A percentile compares a stretch with the other conserved stretches of the same genome.
These are phyloP conservation scores for Aspergillus wentii DNA, from an alignment of 495 filamentous ascomycete genomes.

Conservation along the genomic window DNA sequence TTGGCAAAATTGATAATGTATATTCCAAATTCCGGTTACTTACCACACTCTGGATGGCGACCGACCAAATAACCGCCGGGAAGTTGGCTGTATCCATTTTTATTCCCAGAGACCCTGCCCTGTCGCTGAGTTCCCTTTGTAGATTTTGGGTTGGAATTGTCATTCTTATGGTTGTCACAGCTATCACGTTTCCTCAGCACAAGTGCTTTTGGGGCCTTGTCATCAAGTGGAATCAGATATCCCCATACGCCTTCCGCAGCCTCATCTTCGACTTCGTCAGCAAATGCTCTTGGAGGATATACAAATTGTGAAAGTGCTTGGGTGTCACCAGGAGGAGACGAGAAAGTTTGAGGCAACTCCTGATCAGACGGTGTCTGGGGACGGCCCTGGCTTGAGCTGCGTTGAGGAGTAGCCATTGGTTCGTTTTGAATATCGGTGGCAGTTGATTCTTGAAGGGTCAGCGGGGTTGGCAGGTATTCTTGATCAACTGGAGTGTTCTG, in stretches of 20 bases:
- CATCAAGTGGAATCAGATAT: constrained; percentile 79
- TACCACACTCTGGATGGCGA: constrained; percentile 91
- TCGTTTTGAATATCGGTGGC: constrained; percentile 63
- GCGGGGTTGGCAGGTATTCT: constrained; percentile 74
- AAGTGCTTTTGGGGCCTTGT: constrained; percentile 60
- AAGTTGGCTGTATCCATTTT: constrained; percentile 37
- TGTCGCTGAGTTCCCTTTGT: constrained; percentile 21
- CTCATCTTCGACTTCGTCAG: constrained; percentile 78
- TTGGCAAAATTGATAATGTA: background rate
- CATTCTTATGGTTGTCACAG: constrained; percentile 56
- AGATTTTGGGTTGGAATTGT: constrained; percentile 30
- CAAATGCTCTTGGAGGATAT: constrained; percentile 66
- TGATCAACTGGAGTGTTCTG: constrained; percentile 58
- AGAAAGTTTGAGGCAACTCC: constrained; percentile 60
- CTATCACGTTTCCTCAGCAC: constrained; percentile 65
- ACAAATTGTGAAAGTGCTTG: constrained; percentile 74
- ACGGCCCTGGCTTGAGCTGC: constrained; percentile 53
- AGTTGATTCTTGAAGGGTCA: constrained; percentile 64
- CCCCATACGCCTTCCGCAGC: constrained; percentile 88
- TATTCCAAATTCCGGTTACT: constrained; percentile 18
- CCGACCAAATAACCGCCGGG: constrained; percentile 90
- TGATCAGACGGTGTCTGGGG: constrained; percentile 48
- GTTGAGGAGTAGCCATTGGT: constrained; percentile 66
- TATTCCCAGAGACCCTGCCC: constrained; percentile 9
- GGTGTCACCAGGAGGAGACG: constrained; percentile 61